A percentile compares a stretch with the other conserved stretches of the same genome.
Evolutionary conservation across 2,329 filamentous ascomycete species (phyloP).

Genomic region (Aureobasidium sp.): DNA sequence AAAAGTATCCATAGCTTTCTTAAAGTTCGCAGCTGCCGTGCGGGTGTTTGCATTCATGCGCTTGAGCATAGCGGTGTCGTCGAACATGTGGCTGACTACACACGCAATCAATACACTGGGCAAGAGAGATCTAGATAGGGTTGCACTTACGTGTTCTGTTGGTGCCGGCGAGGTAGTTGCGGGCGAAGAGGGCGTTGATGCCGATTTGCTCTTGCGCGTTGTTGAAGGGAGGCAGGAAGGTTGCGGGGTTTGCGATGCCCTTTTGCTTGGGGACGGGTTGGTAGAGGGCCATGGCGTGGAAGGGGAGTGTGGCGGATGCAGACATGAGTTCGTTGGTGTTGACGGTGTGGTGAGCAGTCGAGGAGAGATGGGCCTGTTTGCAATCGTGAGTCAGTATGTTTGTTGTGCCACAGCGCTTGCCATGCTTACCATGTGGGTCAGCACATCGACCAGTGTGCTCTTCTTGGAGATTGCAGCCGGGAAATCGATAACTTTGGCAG

Average conservation of each 20-base stretch:
- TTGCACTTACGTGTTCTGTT: neutral
- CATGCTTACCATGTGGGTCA: neutral
- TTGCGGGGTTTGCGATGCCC: neutral
- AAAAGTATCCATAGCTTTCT: neutral
- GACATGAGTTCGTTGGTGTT: slow-evolving; percentile 4
- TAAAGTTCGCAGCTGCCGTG: neutral
- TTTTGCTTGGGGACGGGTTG: neutral
- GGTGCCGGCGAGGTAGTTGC: neutral
- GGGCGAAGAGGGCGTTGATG: neutral
- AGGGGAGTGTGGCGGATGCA: neutral
- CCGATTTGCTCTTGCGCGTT: neutral
- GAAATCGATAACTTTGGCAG: neutral
- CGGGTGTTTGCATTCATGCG: neutral
- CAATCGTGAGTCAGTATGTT: neutral
- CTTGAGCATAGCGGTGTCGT: neutral
- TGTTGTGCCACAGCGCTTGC: too few relatives aligned
- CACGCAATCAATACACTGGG: neutral
- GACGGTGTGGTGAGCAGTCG: neutral
- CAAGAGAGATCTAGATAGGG: neutral
- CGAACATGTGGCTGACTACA: neutral
- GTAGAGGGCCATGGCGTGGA: neutral
- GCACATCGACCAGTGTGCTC: neutral
- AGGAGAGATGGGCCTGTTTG: neutral
- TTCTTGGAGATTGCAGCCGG: neutral
- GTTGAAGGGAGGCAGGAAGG: neutral